Evolutionary conservation across 805 yeast species (phyloP), one percentile per base, ranked within the genome.

Genomic region (Starmerella geochares): DNA sequence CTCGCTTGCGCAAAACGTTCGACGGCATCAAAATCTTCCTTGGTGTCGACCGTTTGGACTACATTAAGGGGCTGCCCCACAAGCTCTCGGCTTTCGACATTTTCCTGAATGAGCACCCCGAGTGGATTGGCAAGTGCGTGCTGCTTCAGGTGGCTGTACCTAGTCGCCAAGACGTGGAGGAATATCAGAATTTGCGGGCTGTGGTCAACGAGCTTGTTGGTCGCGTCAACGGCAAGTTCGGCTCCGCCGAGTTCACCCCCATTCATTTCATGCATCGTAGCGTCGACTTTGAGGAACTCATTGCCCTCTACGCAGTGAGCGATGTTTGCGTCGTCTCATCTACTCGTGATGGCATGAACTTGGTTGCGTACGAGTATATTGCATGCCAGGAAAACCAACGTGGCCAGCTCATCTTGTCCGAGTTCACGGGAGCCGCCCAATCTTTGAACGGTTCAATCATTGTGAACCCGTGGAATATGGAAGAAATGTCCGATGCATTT

Each of bases 381-480:
- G 96, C 97, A 0, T 90, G 97, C 63, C 98, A 92, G 67, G 76
- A 80, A 54, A 80, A 81, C 42, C 79, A 79, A 54, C 80, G 86
- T 55, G 99, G 99, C 8, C 79, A 87, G 3, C 72, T 92, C 58
- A 84, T 92, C 44, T 66, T 92, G 54, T 82, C 94, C 37, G 99
- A 92, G 68, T 92, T 92, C 69, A 92, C 98, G 0, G 99, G 99
- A 44, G 98, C 98, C n/a, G 97, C 98, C 0, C 99, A 92, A 68
- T 83, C 94, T 1, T 71, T 92, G 55, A 90, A 92, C 62, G 99
- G 99, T 21, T 87, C 95, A 1, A 65, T 90, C 13, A 79, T 92
- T 52, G 95, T 92, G 19, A 92, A 92, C 62, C 99, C 99, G 3
- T 92, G 99, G 99, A 92, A 90, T 64, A 90, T 88, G 20, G 98